Percentiles rank a stretch among this genome's conserved stretches.
Evolutionary conservation across 2,329 filamentous ascomycete species (phyloP).

Genomic region (Apiospora kogelbergensis): DNA sequence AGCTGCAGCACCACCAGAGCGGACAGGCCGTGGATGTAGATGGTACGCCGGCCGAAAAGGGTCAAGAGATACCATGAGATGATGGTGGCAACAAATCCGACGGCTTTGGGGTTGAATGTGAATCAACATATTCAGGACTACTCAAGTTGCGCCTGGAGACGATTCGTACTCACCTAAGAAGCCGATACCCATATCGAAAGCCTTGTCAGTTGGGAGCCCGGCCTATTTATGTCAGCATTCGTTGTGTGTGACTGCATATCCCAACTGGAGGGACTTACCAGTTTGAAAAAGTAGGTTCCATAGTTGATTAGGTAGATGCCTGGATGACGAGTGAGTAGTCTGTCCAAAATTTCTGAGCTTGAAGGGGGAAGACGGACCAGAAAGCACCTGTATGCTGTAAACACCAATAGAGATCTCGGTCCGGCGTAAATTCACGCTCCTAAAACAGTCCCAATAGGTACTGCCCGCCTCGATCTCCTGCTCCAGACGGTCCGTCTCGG

Average conservation of each 20-base stretch:
- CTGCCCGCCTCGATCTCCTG: conserved; percentile 48
- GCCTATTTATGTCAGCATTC: conserved; percentile 41
- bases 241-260: neutral
- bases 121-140: neutral
- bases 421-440: conserved; percentile 47
- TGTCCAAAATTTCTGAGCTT: neutral
- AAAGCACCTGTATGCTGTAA: conserved; percentile 63
- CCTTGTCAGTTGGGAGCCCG: conserved; percentile 46
- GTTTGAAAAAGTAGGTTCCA: conserved; percentile 57
- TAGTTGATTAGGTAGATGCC: conserved; percentile 66
- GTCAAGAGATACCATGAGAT: conserved; percentile 52
- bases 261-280: neutral
- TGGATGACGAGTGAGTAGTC: conserved; percentile 27
- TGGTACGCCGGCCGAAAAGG: conserved; percentile 49
- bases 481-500: conserved; percentile 58
- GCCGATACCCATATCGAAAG: conserved; percentile 57
- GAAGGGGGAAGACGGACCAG: neutral
- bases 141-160: neutral
- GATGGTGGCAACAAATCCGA: conserved; percentile 54
- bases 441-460: conserved; percentile 52
- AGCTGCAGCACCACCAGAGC: conserved; percentile 45
- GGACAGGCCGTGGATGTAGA: conserved; percentile 48
- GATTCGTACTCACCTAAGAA: conserved; percentile 35
- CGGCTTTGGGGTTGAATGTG: conserved; percentile 23
- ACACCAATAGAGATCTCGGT: conserved; percentile 60